Evolutionary conservation across 2,329 filamentous ascomycete genomes (phyloP), one percentile per base, ranked within the genome.

Genomic region (Curvularia verruculosa): DNA sequence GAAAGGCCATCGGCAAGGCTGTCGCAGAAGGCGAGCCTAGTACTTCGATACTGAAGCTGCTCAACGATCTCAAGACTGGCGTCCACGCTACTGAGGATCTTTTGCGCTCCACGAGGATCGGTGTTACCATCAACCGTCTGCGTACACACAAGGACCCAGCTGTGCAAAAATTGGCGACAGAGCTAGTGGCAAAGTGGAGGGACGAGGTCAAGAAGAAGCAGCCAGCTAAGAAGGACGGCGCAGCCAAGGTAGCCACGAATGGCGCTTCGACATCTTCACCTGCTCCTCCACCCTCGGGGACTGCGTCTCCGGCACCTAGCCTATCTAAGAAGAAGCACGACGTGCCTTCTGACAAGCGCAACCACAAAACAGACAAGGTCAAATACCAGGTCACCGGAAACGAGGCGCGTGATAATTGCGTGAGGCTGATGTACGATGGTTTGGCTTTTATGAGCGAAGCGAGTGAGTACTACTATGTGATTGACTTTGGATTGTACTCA

Each of bases 391-490:
- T 92, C 50, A 97, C 92, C 15, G 87, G 87, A 46, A 88, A 89
- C 58, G 80, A 83, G 55, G 84, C 85, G 19, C 89, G 95, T 57
- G 91, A 98, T 80, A 89, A 87, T 72, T 96, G 91, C 75, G 88
- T 97, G 61, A 92, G 92, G 48, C 84, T 99, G 41, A 85, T 99
- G 76, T 99, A 98, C 81, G 95, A 99, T 70, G 95, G 93, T 15
- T 83, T 99, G 61, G 92, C 89, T 45, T 85, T 87, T 55, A 89
- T 90, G 75, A 86, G 90, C 26, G 74, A 80, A 60, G 80, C 82
- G 49, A 60, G 79, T 80, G 72, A 66, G 78, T 72, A 31, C 19
- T 18, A 5, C 15, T 49, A 44, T 21, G 36, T 23, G 36, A 13
- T 19, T 23, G 52, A 21, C 23, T 72, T 70, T 15, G 39, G 9